Conservation (phyloP, 345 rosid species). For the Populus nigra region DNA sequence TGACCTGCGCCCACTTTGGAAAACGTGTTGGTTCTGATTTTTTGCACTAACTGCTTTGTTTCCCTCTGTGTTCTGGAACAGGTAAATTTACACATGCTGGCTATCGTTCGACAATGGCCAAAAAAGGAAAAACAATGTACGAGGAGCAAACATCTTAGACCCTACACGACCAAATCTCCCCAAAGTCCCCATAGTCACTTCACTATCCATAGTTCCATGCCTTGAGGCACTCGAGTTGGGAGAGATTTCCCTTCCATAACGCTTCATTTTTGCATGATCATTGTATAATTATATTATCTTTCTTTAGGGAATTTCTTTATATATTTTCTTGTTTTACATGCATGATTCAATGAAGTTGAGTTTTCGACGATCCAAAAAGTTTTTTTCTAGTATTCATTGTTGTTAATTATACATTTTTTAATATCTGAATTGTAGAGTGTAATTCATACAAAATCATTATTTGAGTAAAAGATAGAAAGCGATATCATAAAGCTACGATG, state of each 20-base stretch:
- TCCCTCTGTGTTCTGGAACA: not conserved
- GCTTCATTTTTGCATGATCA: too few species aligned
- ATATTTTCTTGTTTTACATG: too few species aligned
- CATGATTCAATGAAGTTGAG: too few species aligned
- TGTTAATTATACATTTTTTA: too few species aligned
- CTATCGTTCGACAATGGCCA: not conserved
- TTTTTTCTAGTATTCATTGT: too few species aligned
- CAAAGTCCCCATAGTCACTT: not conserved
- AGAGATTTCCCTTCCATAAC: not conserved
- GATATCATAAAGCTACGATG: too few species aligned
- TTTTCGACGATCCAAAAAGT: too few species aligned
- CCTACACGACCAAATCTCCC: not conserved
- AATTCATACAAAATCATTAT: too few species aligned
- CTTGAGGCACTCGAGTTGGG: not conserved
- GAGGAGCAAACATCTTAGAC: not conserved
- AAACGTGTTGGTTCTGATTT: not conserved
- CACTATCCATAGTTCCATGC: not conserved
- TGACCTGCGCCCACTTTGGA: constrained; percentile 13
- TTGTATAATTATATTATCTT: too few species aligned
- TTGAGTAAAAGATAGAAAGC: too few species aligned
- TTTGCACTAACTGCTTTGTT: not conserved
- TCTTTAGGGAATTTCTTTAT: too few species aligned
- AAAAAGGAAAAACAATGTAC: not conserved
- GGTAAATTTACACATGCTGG: not conserved
- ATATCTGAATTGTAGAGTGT: too few species aligned